These are phyloP conservation scores for Spongospora subterranea DNA, from an alignment of 208 protist genomes.

Conservation along the genomic window DNA sequence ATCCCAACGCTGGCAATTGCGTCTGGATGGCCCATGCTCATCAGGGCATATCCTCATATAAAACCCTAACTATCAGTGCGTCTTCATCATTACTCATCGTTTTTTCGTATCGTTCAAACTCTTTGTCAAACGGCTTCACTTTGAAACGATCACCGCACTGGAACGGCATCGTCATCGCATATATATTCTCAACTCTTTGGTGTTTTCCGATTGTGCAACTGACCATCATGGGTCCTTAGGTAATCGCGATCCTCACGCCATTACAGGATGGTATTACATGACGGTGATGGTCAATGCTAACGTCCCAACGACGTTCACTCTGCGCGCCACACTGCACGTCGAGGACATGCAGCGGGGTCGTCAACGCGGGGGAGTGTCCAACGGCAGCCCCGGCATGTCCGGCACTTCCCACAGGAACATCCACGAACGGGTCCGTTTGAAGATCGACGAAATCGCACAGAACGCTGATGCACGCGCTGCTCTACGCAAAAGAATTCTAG, in stretches of 20 bases:
- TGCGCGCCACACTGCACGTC: slow-evolving; percentile 1
- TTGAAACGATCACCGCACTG: no score
- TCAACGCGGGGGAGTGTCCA: not conserved
- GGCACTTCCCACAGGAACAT: slow-evolving; percentile 14
- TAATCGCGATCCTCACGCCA: not conserved
- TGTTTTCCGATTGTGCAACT: no score
- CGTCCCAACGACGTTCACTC: not conserved
- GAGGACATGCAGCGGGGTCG: not conserved
- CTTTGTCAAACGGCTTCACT: no score
- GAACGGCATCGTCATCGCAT: no score
- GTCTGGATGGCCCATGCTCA: not conserved
- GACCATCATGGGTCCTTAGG: no score
- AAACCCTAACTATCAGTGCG: not conserved
- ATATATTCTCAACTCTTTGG: no score
- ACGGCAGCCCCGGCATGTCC: not conserved
- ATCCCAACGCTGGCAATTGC: not conserved
- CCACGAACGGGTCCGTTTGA: not conserved
- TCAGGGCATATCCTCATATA: not conserved
- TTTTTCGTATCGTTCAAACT: no score
- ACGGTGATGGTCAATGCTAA: not conserved
- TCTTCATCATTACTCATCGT: not conserved
- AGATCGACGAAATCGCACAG: slow-evolving; percentile 21
- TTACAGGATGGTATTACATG: slow-evolving; percentile 41
- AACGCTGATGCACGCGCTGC: not conserved
- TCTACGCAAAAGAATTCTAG: not conserved